These are phyloP conservation scores for Smithsoniella earleae DNA, from an alignment of 163 green algal genomes.

Conservation along the genomic window DNA sequence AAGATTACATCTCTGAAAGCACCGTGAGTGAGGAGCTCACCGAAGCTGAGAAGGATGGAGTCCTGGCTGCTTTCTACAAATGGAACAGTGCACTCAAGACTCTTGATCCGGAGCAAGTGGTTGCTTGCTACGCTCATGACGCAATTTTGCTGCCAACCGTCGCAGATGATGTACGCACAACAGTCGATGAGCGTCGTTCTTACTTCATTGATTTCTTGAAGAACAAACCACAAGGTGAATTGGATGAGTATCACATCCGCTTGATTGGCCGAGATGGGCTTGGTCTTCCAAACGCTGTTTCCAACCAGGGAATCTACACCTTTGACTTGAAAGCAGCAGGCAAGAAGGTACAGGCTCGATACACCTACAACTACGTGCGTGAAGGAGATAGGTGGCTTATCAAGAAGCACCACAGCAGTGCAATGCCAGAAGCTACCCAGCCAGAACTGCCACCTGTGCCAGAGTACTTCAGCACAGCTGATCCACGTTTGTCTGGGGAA, in stretches of 20 bases:
- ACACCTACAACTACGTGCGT: constrained; percentile 29
- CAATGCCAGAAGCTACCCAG: constrained; percentile 20
- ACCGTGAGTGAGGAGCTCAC: background rate
- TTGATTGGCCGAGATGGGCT: constrained; percentile 6
- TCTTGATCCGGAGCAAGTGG: constrained; percentile 9
- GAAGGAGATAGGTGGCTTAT: constrained; percentile 35
- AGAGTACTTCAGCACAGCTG: constrained; percentile 10
- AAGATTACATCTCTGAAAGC: constrained; percentile 4
- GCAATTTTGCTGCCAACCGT: constrained; percentile 28
- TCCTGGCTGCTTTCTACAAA: background rate
- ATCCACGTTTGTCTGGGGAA: constrained; percentile 3
- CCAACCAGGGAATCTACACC: constrained; percentile 27
- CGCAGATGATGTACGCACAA: constrained; percentile 8
- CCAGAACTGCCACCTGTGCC: background rate
- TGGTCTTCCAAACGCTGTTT: background rate
- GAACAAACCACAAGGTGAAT: constrained; percentile 24
- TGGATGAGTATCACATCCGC: constrained; percentile 24
- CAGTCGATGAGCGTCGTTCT: background rate
- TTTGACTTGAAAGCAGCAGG: constrained; percentile 27
- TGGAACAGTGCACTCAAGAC: constrained; percentile 26
- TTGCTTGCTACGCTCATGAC: background rate
- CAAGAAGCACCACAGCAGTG: constrained; percentile 37
- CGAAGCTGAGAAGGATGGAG: background rate
- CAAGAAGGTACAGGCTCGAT: constrained; percentile 26
- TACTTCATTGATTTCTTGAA: constrained; percentile 32